Conservation (phyloP, 352 stramenopile species). For the Globisporangium yorkense region DNA sequence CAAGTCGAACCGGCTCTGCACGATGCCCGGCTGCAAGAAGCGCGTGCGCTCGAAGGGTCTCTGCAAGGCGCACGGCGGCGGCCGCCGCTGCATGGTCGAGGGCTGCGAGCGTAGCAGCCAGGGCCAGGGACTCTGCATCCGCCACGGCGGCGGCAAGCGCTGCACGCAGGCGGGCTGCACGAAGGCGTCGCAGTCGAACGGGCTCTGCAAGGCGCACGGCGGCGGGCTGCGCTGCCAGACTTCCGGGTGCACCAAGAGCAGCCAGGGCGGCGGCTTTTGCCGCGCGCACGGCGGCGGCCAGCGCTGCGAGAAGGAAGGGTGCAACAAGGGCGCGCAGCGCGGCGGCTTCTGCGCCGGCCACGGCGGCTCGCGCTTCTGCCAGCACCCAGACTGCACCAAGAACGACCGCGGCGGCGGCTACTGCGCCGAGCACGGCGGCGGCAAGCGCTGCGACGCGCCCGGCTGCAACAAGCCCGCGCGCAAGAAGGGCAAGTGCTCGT, state of each 20-base stretch:
- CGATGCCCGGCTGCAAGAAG: conserved; percentile 80
- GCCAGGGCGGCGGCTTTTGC: conserved; percentile 80
- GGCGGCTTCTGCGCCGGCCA: conserved; percentile 78
- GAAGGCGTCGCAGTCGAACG: conserved; percentile 79
- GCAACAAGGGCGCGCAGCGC: conserved; percentile 78
- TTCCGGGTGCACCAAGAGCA: conserved; percentile 75
- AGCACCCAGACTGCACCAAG: conserved; percentile 84
- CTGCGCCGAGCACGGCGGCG: conserved; percentile 81
- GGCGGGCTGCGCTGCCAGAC: conserved; percentile 72
- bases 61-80: conserved; percentile 79
- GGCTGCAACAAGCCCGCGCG: conserved; percentile 79
- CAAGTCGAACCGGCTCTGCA: conserved; percentile 79
- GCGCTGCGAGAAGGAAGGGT: conserved; percentile 78
- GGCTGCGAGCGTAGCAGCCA: conserved; percentile 78
- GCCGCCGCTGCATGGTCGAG: conserved; percentile 73
- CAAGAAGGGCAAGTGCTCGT: conserved; percentile 86
- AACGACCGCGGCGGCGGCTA: conserved; percentile 83
- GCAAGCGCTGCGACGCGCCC: conserved; percentile 71
- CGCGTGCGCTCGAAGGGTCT: conserved; percentile 79
- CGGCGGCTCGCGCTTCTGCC: conserved; percentile 76
- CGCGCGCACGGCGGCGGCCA: conserved; percentile 78
- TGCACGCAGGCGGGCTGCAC: conserved; percentile 76
- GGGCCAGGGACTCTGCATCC: conserved; percentile 77
- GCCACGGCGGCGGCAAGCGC: conserved; percentile 76
- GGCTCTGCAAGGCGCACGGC: conserved; percentile 82